Evolutionary conservation across 495 filamentous ascomycete genomes (phyloP).

Genomic region (Xylaria grammica): DNA sequence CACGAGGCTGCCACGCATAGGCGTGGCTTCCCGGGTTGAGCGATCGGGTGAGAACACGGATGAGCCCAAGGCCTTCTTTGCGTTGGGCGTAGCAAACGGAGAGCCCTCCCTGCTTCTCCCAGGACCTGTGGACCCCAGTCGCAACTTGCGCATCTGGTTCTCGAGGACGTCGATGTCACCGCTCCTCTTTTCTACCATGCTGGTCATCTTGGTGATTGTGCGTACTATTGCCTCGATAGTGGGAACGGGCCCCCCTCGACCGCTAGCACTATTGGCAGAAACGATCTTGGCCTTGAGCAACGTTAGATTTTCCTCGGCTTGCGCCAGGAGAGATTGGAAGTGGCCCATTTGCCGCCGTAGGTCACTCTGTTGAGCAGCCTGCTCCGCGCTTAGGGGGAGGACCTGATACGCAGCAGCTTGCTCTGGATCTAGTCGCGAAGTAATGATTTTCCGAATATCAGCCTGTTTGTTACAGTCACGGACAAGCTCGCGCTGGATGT

Average conservation of each 20-base stretch:
- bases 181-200: constrained; percentile 85
- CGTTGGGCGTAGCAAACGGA: constrained; percentile 67
- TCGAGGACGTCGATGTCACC: constrained; percentile 90
- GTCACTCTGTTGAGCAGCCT: constrained; percentile 79
- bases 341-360: constrained; percentile 70
- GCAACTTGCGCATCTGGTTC: constrained; percentile 75
- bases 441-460: constrained; percentile 74
- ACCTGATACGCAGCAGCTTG: constrained; percentile 61
- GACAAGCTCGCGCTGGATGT: constrained; percentile 67
- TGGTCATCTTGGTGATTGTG: constrained; percentile 91
- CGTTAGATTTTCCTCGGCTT: constrained; percentile 81
- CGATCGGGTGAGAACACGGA: constrained; percentile 65
- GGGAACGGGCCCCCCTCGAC: constrained; percentile 58
- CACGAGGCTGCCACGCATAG: constrained; percentile 44
- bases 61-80: constrained; percentile 44
- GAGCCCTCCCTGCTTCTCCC: constrained; percentile 61
- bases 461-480: constrained; percentile 71
- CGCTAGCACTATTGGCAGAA: constrained; percentile 51
- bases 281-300: constrained; percentile 82
- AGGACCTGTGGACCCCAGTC: constrained; percentile 54
- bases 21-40: constrained; percentile 41
- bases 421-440: constrained; percentile 66
- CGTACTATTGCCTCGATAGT: constrained; percentile 90
- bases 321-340: constrained; percentile 73
- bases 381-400: constrained; percentile 81